These are phyloP conservation scores for Podaxis rugospora DNA, from an alignment of 768 basidiomycete species.

Conservation along the genomic window DNA sequence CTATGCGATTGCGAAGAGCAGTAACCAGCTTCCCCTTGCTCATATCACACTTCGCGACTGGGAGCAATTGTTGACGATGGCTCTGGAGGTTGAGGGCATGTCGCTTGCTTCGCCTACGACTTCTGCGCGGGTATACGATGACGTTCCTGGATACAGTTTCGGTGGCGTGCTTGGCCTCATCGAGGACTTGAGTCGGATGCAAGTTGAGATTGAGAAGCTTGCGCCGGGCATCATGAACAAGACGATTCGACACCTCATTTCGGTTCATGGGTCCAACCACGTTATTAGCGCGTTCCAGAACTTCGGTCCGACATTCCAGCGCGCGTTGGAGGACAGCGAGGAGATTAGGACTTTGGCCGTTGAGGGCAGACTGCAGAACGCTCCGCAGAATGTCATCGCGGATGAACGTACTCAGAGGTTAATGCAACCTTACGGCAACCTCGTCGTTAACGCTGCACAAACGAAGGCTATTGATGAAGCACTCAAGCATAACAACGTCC, in stretches of 20 bases:
- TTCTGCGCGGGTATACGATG: not conserved
- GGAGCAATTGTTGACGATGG: slow-evolving; percentile 3
- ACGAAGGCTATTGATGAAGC: slow-evolving; percentile 9
- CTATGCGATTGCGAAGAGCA: not conserved
- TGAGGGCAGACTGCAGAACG: not conserved
- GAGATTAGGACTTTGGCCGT: slow-evolving; percentile 11
- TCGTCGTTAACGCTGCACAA: not conserved
- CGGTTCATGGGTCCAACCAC: slow-evolving; percentile 16
- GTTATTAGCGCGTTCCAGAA: slow-evolving; percentile 22
- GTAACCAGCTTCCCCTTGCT: not conserved
- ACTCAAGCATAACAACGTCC: slow-evolving; percentile 7
- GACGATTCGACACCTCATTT: slow-evolving; percentile 6
- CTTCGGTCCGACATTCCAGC: slow-evolving; percentile 28
- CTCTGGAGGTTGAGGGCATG: not conserved
- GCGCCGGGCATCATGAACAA: not conserved
- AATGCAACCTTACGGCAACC: not conserved
- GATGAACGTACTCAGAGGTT: not conserved
- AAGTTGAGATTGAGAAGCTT: not conserved
- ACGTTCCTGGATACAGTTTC: slow-evolving; percentile 5
- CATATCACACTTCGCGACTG: not conserved
- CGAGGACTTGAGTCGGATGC: not conserved
- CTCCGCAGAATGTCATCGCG: not conserved
- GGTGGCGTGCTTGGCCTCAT: not conserved
- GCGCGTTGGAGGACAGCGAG: slow-evolving; percentile 18
- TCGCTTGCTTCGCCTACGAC: not conserved